Conservation (phyloP, 2,329 filamentous ascomycete genomes). For the Alternaria ethzedia region DNA sequence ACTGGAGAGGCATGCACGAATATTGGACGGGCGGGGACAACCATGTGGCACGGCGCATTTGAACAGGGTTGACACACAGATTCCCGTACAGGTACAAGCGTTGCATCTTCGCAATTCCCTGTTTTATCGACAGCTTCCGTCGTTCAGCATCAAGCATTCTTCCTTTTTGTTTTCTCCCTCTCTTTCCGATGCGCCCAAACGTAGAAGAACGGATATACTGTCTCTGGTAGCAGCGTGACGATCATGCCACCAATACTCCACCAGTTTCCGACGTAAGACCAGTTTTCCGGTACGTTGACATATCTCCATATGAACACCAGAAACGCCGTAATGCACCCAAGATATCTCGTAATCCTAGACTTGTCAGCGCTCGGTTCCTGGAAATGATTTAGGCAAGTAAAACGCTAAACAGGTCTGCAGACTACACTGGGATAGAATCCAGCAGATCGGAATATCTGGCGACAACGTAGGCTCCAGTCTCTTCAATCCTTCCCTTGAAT, state of each 20-base stretch:
- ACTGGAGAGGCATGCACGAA: not conserved
- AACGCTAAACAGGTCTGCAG: too few species aligned
- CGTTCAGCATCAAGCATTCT: constrained; percentile 3
- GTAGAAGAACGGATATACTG: constrained; percentile 49
- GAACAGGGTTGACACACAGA: not conserved
- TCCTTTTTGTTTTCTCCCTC: constrained; percentile 15
- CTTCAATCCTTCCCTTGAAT: too few species aligned
- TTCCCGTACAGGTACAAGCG: not conserved
- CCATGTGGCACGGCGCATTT: not conserved
- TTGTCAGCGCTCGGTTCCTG: not conserved
- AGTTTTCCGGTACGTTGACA: constrained; percentile 48
- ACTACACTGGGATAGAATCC: too few species aligned
- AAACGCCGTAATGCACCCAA: constrained; percentile 49
- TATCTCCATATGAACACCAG: constrained; percentile 51
- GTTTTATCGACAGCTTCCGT: not conserved
- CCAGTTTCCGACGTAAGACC: constrained; percentile 46
- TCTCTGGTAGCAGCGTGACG: constrained; percentile 49
- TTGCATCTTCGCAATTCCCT: not conserved
- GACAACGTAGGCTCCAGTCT: too few species aligned
- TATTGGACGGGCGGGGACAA: not conserved
- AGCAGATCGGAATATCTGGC: too few species aligned
- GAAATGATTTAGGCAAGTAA: too few species aligned
- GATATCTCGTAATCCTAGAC: constrained; percentile 46
- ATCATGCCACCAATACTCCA: constrained; percentile 45
- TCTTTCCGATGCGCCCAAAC: constrained; percentile 40